Base-by-base conservation (phyloP, 2,329 filamentous ascomycete species). In the Curvularia verruculosa region DNA sequence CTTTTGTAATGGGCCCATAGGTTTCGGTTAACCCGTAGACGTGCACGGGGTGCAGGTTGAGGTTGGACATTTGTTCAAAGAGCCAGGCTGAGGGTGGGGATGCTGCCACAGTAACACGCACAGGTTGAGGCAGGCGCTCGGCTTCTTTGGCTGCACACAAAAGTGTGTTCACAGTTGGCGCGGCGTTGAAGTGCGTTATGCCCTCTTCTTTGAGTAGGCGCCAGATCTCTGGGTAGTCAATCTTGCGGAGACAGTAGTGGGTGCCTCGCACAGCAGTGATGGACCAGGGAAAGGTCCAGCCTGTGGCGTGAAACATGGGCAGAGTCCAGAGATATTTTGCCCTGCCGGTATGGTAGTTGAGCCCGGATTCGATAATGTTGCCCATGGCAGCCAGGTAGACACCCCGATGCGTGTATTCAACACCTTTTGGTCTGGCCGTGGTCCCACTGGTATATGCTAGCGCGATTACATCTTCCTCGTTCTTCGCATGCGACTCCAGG, bases 211-310 rank as follows among this genome's bases (percentile, higher is more conserved):
- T 96, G 31, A 99, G 80, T 3, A 99, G 79, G 47, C 85, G 85
- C 95, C 95, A 99, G 58, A 99, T 96, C 56, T 94, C 82, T 0
- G 91, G 87, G 73, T 99, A 99, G 77, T 98, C 92, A 63, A 99
- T 91, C 80, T 96, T 98, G 59, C 95, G 86, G 18, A 99, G 82
- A 69, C 93, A 97, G 74, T 96, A 92, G 75, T 98, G 92, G 3
- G 94, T 96, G n/a, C 94, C 95, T 59, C 95, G 84, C 4, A 95
- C 92, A 1, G 92, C 92, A 10, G 92, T 96, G n/a, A 97, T 85
- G 1, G 93, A 85, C 95, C 93, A 96, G 0, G 92, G 92, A 68
- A 94, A 96, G 1, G 91, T 93, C 91, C 91, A 95, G 5, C 82
- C 81, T 75, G 82, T 85, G 7, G 85, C 81, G 65, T 87, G 89